Evolutionary conservation across 2,329 filamentous ascomycete genomes (phyloP).

Genomic region (Didymella keratinophila): DNA sequence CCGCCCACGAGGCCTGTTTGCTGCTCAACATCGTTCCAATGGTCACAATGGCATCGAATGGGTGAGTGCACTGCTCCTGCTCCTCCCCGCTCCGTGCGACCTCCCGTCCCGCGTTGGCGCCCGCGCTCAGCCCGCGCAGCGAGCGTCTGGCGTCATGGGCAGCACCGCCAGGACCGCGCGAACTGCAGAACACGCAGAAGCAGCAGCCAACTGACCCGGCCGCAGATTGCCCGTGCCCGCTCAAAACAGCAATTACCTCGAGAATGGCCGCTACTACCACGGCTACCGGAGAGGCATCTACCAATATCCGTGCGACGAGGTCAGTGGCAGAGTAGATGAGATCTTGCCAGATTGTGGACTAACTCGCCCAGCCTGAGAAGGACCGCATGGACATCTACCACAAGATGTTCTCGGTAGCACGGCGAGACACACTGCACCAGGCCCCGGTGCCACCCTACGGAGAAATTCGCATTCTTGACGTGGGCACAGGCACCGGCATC

Average conservation of each 20-base stretch:
- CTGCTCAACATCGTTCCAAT: constrained; percentile 46
- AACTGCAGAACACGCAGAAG: constrained; percentile 1
- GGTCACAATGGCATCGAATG: constrained; percentile 55
- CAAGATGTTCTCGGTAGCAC: constrained; percentile 74
- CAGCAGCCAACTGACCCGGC: constrained; percentile 15
- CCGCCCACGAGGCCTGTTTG: constrained; percentile 35
- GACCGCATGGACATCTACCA: constrained; percentile 85
- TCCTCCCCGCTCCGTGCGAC: constrained; percentile 47
- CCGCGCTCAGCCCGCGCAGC: constrained; percentile 12
- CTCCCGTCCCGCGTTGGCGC: constrained; percentile 15
- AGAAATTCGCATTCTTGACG: constrained; percentile 63
- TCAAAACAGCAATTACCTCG: constrained; percentile 59
- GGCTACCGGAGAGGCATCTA: constrained; percentile 73
- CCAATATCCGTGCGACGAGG: constrained; percentile 79
- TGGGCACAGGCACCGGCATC: constrained; percentile 89
- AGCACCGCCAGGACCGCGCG: constrained; percentile 3
- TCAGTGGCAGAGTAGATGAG: too few relatives aligned
- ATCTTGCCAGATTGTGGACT: too few relatives aligned
- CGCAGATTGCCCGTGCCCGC: constrained; percentile 50
- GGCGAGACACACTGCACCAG: constrained; percentile 59
- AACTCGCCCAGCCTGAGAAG: constrained; percentile 66
- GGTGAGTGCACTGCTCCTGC: constrained; percentile 45
- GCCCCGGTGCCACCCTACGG: constrained; percentile 53
- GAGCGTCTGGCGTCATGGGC: constrained; percentile 16
- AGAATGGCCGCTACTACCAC: constrained; percentile 76